Evolutionary conservation across 2,329 filamentous ascomycete species (phyloP), one percentile per base, ranked within the genome.

Genomic region (Rhytidhysteron rufulum): DNA sequence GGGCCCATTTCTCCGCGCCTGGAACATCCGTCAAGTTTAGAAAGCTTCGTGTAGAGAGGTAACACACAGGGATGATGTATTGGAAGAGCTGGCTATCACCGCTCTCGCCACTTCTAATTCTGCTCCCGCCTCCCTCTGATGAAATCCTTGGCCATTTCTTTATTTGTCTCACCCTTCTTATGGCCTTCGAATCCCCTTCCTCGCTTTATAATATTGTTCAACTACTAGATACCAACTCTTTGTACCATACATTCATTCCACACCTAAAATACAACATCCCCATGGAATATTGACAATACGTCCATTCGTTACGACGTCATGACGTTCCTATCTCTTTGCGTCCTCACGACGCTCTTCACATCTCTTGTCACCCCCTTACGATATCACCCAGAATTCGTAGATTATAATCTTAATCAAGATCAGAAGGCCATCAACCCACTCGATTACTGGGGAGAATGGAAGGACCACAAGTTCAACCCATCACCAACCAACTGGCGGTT

Each of bases 401-500:
- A 71, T 33, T 82, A 72, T 59, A 83, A 83, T 50, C 64, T 83
- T 44, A 83, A 83, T 57, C 68, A 69, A 45, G 82, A 82, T 57
- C 56, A 72, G 48, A 62, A 69, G 29, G 77, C 79, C 15, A 69
- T 55, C 13, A 57, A 70, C 38, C 77, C 79, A 2, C 61, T 74
- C 32, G 71, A 83, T 32, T 83, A 83, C 57, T 73, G 63, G 53
- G 73, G 78, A 42, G 60, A 70, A 63, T 73, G 77, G 73, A 62
- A 59, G n/a, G 61, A 70, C 45, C 74, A 78, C 54, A 59, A 53
- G 6, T 82, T 77, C 49, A 55, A 60, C 8, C 60, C 66, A 1
- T 82, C 79, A 16, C 80, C 80, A 1, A 52, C 65, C 0, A 83
- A 80, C 50, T 83, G 80, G 80, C 71, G 80, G 19, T 74, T 83